Evolutionary conservation across 1,139 yeast genomes (phyloP), one percentile per base, ranked within the genome.

Genomic region (Diutina sp.): DNA sequence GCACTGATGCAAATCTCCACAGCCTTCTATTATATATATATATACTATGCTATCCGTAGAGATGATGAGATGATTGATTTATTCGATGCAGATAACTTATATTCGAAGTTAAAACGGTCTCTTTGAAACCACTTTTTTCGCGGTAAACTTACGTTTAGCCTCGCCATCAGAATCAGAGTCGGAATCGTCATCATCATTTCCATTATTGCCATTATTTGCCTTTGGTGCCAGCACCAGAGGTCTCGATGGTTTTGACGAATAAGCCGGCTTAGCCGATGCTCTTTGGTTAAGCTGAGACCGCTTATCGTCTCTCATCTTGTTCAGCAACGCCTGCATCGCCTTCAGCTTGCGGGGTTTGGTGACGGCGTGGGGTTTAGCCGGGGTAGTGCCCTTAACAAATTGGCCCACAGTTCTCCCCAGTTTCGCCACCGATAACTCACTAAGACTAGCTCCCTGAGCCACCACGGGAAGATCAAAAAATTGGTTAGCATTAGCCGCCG

Each of bases 321-420:
- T 79, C 67, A 73, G 66, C 59, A 80, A 69, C 1, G 83, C 77
- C 29, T 68, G 62, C 72, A 80, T 69, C 3, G 82, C 76, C 58
- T 47, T 47, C 51, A 47, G 51, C n/a, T 18, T 5, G 14, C 51
- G 16, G 16, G 51, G 51, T 14, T 66, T 68, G 14, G 71, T 67
- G 14, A 60, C 61, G 11, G 60, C 58, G 46, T 59, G 58, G n/a
- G 61, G 57, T n/a, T 61, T 61, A 14, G 58, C 56, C 1, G 59
- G 46, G 30, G 60, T 59, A 28, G 57, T 60, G 48, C 60, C 61
- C 44, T 59, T 60, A 30, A 74, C 61, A 58, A 76, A 77, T 55
- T 76, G 77, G 4, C 72, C 70, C 29, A 71, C 67, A 48, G 64
- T 67, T 12, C 21, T 32, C 4, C 28, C 47, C 54, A 58, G 51